Percentiles rank a stretch among this genome's conserved stretches.
Conservation (phyloP, 345 rosid genomes). For the Lepidium africanum region DNA sequence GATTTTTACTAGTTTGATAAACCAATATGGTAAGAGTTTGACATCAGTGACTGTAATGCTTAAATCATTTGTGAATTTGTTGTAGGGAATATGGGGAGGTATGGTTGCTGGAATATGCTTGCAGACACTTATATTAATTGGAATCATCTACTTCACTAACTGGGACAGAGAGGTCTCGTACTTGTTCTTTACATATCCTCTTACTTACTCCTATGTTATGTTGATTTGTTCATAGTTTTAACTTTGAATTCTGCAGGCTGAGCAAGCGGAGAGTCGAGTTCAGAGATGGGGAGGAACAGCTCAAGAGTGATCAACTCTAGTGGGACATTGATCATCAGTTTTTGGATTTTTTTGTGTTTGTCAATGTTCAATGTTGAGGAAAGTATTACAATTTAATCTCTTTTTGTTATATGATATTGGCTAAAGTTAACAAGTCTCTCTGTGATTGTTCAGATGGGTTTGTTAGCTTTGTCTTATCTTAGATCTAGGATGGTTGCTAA, state of each 20-base stretch:
- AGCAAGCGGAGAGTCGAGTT: constrained; percentile 64
- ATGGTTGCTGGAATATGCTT: constrained; percentile 77
- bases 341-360: not conserved
- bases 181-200: not conserved
- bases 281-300: constrained; percentile 76
- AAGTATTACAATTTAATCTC: not conserved
- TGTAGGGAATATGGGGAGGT: constrained; percentile 97
- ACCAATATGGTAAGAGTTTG: too few relatives aligned
- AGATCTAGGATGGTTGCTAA: not conserved
- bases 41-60: too few relatives aligned
- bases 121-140: constrained; percentile 62
- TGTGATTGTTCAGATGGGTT: not conserved
- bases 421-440: not conserved
- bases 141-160: constrained; percentile 57
- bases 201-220: not conserved
- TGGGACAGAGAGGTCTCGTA: constrained; percentile 68
- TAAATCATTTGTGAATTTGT: not conserved
- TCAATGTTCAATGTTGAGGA: not conserved
- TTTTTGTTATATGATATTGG: not conserved
- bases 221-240: not conserved
- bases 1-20: not conserved
- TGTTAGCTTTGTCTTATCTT: not conserved
- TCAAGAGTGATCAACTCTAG: constrained; percentile 9
- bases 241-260: constrained; percentile 40
- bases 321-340: not conserved